Base-by-base conservation (phyloP, 495 filamentous ascomycete species). In the Parachaetomium inaequale region DNA sequence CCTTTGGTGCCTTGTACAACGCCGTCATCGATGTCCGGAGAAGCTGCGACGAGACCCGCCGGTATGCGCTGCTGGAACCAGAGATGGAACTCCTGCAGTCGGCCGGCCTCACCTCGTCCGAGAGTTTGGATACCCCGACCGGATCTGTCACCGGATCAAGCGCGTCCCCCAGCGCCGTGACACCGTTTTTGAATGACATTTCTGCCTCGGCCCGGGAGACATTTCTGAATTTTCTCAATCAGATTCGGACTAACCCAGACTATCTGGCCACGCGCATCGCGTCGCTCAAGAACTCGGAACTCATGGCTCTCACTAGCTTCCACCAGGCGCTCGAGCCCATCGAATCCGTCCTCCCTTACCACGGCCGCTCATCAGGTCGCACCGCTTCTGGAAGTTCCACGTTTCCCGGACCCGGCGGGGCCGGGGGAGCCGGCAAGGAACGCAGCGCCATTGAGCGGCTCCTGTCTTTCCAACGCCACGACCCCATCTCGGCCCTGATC, bases 21-120 rank as follows among this genome's bases (percentile, higher is more conserved):
- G 88, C 91, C 53, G 81, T 96, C 62, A 87, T 92, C 77, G 91
- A 96, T 75, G 88, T 96, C 53, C 85, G 88, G 74, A 89, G 90
- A 68, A 91, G 89, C 28, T 96, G 91, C 79, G 87, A 89, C 68
- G 83, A 85, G 61, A 87, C 83, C 31, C 80, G 85, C 58, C 79
- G 84, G 34, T 88, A 85, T 78, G 87, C 86, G 43, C 73, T 88
- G 34, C 68, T 90, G 75, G 87, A 88, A 63, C 85, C 84, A 10
- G 87, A 90, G 70, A 79, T 87, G 75, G 83, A 88, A 25, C 67
- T 75, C 38, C 61, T 76, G 72, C 74, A 77, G 64, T 68, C 77
- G 61, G 68, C 73, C 12, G 76, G 74, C 19, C 66, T 80, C 55
- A 66, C 72, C 43, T 82, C 79, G 17, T 73, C 75, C 47, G 79